Evolutionary conservation across 192 early-diverging fungal genomes (phyloP).

Genomic region (Cetraspora pellucida): DNA sequence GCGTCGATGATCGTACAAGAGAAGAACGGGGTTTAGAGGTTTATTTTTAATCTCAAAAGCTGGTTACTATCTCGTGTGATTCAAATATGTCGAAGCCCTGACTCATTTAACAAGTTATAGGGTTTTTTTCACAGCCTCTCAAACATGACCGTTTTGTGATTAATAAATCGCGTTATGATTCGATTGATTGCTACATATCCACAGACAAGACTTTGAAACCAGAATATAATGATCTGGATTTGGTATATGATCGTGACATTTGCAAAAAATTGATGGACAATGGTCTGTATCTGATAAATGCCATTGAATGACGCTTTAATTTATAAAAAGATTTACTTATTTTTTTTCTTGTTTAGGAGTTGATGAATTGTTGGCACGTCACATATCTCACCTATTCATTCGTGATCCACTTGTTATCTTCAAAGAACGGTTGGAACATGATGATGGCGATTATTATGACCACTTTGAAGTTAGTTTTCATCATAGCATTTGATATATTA

Average conservation of each 20-base stretch:
- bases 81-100: too few species aligned
- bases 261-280: conserved; percentile 70
- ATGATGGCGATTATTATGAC: conserved; percentile 83
- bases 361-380: conserved; percentile 86
- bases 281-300: conserved; percentile 37
- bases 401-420: conserved; percentile 97
- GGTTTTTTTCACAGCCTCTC: conserved; percentile 57
- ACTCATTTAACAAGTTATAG: conserved; percentile 31
- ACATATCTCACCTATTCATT: conserved; percentile 96
- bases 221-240: conserved; percentile 91
- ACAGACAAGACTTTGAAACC: conserved; percentile 70
- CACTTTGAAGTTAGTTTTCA: conserved; percentile 82
- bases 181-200: conserved; percentile 87
- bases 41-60: conserved; percentile 12
- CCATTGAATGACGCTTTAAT: background rate
- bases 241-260: conserved; percentile 81
- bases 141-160: conserved; percentile 78
- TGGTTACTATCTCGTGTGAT: conserved; percentile 38
- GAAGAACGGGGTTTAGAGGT: conserved; percentile 87
- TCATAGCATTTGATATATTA: background rate
- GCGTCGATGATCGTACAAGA: conserved; percentile 90
- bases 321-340: background rate
- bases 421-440: conserved; percentile 83
- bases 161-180: conserved; percentile 95
- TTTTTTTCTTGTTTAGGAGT: conserved; percentile 43